A percentile compares a stretch with the other conserved stretches of the same genome.
These are phyloP conservation scores for Rhodocollybia butyracea DNA, from an alignment of 768 basidiomycete genomes.

Conservation along the genomic window DNA sequence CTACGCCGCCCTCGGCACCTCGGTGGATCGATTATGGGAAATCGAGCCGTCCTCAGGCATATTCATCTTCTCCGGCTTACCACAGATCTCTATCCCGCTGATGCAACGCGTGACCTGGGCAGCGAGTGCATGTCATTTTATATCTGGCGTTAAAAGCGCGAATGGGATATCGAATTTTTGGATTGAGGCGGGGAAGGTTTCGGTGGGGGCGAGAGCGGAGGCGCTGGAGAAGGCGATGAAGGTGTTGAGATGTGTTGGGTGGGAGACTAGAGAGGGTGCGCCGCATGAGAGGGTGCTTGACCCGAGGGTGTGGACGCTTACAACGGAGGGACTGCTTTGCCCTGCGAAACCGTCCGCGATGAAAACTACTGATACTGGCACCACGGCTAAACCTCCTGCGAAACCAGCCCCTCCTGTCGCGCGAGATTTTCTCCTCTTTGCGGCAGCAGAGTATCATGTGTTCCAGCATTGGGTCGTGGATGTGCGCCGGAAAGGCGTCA, in stretches of 20 bases:
- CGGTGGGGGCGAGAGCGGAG: slow-evolving; percentile 13
- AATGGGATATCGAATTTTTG: slow-evolving; percentile 23
- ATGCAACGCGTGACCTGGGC: slow-evolving; percentile 22
- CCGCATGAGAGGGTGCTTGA: slow-evolving; percentile 6
- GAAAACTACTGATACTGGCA: not conserved
- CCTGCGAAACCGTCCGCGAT: not conserved
- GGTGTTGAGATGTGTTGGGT: not conserved
- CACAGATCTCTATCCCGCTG: slow-evolving; percentile 19
- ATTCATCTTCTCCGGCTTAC: slow-evolving; percentile 20
- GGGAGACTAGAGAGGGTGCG: not conserved
- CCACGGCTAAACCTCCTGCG: not conserved
- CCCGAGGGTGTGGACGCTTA: slow-evolving; percentile 9
- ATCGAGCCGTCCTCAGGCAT: slow-evolving; percentile 23
- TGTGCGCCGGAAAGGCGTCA: slow-evolving; percentile 8
- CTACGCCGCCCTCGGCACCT: slow-evolving; percentile 23
- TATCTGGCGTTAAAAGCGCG: slow-evolving; percentile 19
- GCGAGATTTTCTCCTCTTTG: slow-evolving; percentile 22
- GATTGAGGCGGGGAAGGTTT: slow-evolving; percentile 19
- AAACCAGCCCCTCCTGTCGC: slow-evolving; percentile 12
- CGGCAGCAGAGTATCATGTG: slow-evolving; percentile 20
- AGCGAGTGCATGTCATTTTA: slow-evolving; percentile 23
- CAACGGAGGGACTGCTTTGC: slow-evolving; percentile 12
- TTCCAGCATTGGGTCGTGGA: slow-evolving; percentile 20
- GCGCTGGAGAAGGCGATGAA: slow-evolving; percentile 15
- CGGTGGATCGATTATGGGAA: slow-evolving; percentile 21